Evolutionary conservation across 371 early-diverging fungal species (phyloP), one percentile per base, ranked within the genome.

Genomic region (Actinomortierella wolfii): DNA sequence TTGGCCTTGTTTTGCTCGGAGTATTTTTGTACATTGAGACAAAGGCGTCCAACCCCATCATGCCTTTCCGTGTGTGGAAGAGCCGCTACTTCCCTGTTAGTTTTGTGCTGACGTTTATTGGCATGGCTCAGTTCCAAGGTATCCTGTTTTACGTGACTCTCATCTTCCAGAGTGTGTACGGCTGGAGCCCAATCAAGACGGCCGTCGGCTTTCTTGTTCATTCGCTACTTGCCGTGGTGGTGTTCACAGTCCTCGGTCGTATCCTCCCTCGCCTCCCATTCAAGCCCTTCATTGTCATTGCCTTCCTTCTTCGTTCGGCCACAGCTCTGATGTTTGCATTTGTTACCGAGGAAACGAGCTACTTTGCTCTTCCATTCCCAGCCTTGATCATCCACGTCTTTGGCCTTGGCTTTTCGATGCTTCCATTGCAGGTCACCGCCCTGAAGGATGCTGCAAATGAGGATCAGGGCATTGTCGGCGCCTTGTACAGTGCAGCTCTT

Each of bases 61-160:
- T 73, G 74, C 74, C 74, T n/a, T 67, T 73, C 57, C 74, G 67
- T 28, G 59, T 73, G 54, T 73, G 74, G 74, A 73, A 62, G 41
- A 62, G 67, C 56, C 52, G 54, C 1, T 67, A 62, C 34, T 73
- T 73, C 51, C 23, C 67, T 13, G 41, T n/a, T 40, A 73, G 74
- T 26, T 73, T 73, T 25, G 59, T 48, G 3, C 29, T 73, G 20
- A 67, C 67, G 34, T 73, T 73, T 43, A 66, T 56, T 29, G 62
- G 66, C 63, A 67, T 66, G 50, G 74, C 74, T 1, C 45, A 59
- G 3, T 73, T 73, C 64, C 74, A 73, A 41, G 74, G 74, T 2
- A 66, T 45, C 47, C 54, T 73, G 6, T 73, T 66, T 47, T 73
- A 63, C 48, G 48, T 50, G 14, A 73, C 74, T 0, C 46, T 73